Evolutionary conservation across 306 rosid species (phyloP), one percentile per base, ranked within the genome.

Genomic region (Dalbergia oliveri): DNA sequence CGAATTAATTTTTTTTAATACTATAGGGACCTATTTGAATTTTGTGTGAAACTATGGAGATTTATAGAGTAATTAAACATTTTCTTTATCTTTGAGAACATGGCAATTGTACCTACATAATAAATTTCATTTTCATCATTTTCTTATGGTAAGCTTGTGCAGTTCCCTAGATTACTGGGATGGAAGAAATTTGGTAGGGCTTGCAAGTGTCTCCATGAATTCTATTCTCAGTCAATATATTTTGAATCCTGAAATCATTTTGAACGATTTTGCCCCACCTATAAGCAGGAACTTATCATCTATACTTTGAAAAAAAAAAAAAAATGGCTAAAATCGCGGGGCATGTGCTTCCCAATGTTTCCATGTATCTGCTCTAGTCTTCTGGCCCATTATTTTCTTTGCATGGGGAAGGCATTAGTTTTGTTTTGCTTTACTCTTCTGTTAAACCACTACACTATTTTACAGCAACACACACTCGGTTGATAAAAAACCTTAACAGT

Each of bases 161-260:
- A 26, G 31, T 26, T 26, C 31, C 31, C 3, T 35, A 69, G 61
- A 51, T 58, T 16, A 21, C 47, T 45, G 50, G 49, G 66, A 57
- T 23, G 47, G 68, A 54, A 72, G 61, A 12, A 62, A 72, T 49
- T 79, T 65, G 37, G 41, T 66, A 15, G 37, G 31, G 72, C 59
- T 62, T 62, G 53, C 50, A 60, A 50, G 33, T 13, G 31, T 68
- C 5, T 37, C 11, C 56, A 50, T 34, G 62, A 72, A 63, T 15
- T 39, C 11, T 62, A 0, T 23, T 54, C 8, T 15, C 9, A 39
- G 31, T 21, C 23, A 26, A 41, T 15, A 18, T 4, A 56, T 59
- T 51, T 23, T 54, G 10, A 78, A 41, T 37, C n/a, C 53, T 39
- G 31, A 26, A 26, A 26, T 26, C 31, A 26, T 26, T 26, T 26